Evolutionary conservation across 768 basidiomycete species (phyloP), one percentile per base, ranked within the genome.

Genomic region (Pholiota conissans): DNA sequence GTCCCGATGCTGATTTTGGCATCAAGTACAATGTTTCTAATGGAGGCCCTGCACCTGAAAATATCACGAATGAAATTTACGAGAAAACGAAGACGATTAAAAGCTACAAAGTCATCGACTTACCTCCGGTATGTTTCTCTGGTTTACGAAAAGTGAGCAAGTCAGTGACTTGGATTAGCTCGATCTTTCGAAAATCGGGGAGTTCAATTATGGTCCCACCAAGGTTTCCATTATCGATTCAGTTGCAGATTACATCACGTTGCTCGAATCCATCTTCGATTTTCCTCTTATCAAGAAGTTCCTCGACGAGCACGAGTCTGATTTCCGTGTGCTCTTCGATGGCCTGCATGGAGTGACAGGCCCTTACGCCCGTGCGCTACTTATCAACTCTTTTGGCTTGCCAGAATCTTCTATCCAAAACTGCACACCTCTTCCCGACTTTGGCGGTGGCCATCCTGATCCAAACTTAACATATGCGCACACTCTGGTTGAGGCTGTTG

Each of bases 1-100:
- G 97, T 22, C 97, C 97, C n/a, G 84, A 93, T 69, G 90, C 91
- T 66, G 97, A 99, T 74, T 99, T 98, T 71, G 97, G 97, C 48
- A 98, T 99, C 84, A 98, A 99, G 76, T 99, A 97, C 80, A 99
- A 99, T 74, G 90, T 94, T 48, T 88, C 89, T 35, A 99, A 99
- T 65, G 97, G 97, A 59, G 97, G 97, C 3, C 96, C 97, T 18
- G 97, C 97, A 20, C 95, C 97, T 0, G 97, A 99, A 76, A 86
- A 80, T 67, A 88, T 99, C 57, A 99, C 97, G n/a, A 82, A 99
- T 77, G 89, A 87, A 76, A 98, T 99, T 62, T 96, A 82, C 71
- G 93, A 92, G 69, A 87, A 85, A 74, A 94, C 93, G 54, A 96
- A 93, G 82, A 84, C 84, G 13, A 92, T 98, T 70, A 73, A 79